phyloP scores from a whole-genome alignment of 352 stramenopile genomes.

The Phytophthora megakarya region DNA sequence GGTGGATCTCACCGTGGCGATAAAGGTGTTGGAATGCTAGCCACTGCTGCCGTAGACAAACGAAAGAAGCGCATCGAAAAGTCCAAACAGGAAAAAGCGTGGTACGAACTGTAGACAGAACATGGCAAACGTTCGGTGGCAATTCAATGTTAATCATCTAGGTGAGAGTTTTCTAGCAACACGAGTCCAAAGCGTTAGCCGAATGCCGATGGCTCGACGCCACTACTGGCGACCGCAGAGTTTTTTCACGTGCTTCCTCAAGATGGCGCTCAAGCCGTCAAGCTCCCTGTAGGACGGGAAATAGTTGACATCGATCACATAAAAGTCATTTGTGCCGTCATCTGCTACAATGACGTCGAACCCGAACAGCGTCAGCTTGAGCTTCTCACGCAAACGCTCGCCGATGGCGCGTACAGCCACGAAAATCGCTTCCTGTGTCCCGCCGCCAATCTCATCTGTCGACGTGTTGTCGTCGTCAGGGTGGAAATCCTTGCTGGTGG shows the following conservation, averaged over 20 bases:
- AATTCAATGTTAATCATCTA: background rate
- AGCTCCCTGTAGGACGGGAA: constrained; percentile 89
- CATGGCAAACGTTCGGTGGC: background rate
- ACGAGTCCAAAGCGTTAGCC: constrained; percentile 1
- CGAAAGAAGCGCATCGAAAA: constrained; percentile 37
- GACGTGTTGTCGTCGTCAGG: constrained; percentile 7
- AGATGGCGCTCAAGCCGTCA: constrained; percentile 57
- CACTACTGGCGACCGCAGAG: constrained; percentile 35
- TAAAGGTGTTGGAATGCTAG: constrained; percentile 12
- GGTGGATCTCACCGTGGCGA: constrained; percentile 3
- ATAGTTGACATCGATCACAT: constrained; percentile 90
- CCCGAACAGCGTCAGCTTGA: constrained; percentile 78
- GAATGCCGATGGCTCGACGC: background rate
- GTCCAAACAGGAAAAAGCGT: constrained; percentile 33
- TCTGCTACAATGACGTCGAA: constrained; percentile 87
- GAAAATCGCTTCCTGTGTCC: constrained; percentile 61
- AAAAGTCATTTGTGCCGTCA: constrained; percentile 48
- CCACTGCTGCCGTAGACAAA: constrained; percentile 25
- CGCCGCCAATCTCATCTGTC: constrained; percentile 5
- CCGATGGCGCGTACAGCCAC: constrained; percentile 62
- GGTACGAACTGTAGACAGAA: constrained; percentile 26
- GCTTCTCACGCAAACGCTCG: constrained; percentile 57
- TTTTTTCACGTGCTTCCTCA: constrained; percentile 68
- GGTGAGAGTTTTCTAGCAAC: constrained; percentile 5
- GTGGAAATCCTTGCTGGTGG: constrained; percentile 69